phyloP scores from a whole-genome alignment of 306 rosid species.

The Fragaria vesca region DNA sequence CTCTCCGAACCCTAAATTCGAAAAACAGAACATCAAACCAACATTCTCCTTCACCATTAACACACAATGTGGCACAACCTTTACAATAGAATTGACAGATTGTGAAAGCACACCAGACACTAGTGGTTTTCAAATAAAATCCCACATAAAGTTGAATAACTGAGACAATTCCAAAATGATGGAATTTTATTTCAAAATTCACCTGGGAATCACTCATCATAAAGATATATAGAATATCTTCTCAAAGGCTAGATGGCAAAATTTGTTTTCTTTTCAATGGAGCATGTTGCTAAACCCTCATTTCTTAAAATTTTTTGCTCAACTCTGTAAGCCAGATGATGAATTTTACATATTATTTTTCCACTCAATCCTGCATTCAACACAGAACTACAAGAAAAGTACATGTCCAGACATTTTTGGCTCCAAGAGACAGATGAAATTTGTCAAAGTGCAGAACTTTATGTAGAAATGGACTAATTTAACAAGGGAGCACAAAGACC shows the following conservation, averaged over 20 bases:
- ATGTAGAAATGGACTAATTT: conserved; percentile 25
- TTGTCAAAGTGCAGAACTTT: conserved; percentile 19
- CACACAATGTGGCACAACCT: not conserved
- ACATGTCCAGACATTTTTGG: conserved; percentile 34
- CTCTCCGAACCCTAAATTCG: not conserved
- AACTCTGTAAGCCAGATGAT: conserved; percentile 39
- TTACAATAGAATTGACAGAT: not conserved
- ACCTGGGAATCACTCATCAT: not conserved
- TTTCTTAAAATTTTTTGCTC: conserved; percentile 28
- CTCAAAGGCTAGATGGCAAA: not conserved
- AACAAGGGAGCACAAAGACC: conserved; percentile 24
- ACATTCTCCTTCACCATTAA: not conserved
- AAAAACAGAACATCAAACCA: not conserved
- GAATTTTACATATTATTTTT: conserved; percentile 44
- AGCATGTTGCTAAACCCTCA: not conserved
- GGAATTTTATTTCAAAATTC: not conserved
- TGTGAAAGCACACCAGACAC: not conserved
- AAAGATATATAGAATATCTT: not conserved
- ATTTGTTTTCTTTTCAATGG: not conserved
- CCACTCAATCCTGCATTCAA: conserved; percentile 42
- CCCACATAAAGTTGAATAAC: not conserved
- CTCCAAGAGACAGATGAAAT: conserved; percentile 43
- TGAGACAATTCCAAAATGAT: not conserved
- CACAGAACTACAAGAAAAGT: conserved; percentile 33
- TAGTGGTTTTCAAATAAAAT: not conserved